Base-by-base conservation (phyloP, 2,329 filamentous ascomycete genomes). In the Xylariaceae sp. region DNA sequence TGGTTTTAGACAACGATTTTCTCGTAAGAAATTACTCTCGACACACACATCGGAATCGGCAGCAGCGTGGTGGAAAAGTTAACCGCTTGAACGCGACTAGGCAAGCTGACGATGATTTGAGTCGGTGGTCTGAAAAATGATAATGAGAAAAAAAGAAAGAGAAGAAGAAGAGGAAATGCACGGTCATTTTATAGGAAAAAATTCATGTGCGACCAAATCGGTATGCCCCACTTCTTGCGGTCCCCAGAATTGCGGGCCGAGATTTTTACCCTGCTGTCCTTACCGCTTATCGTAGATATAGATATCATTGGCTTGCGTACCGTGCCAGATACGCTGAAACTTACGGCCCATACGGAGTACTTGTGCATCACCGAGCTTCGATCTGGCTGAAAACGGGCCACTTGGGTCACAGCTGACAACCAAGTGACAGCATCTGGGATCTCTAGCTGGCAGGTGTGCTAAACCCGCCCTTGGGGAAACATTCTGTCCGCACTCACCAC, bases 1-100 rank as follows among this genome's bases (percentile, higher is more conserved):
- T 85, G 83, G 83, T 86, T 85, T 86, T 86, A 80, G 77, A 77
- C 81, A 84, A 83, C 77, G 80, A 80, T 78, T 73, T 42, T 74
- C 71, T 68, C 65, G 65, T 72, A 63, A 30, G 67, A 73, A 73
- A 73, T 82, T 77, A 66, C 71, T 86, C 82, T 85, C 71, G 82
- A 83, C 82, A 76, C 80, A 78, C 74, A 65, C 73, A 79, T 78
- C 78, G 76, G 74, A 75, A 73, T 78, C 77, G 77, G 73, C 81
- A 81, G 79, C 73, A 73, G 73, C 75, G 73, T 74, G 66, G 70
- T 10, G 65, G 63, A 57, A 49, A 30, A 4, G 23, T 30, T 58
- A 61, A 59, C 39, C 62, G 53, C 54, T 10, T 51, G 13, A 3
- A 56, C 37, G 56, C 58, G 55, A 30, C 23, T 34, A 58, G 65